A percentile compares a stretch with the other conserved stretches of the same genome.
These are phyloP conservation scores for Ascochyta lentis DNA, from an alignment of 2,329 filamentous ascomycete genomes.

Conservation along the genomic window DNA sequence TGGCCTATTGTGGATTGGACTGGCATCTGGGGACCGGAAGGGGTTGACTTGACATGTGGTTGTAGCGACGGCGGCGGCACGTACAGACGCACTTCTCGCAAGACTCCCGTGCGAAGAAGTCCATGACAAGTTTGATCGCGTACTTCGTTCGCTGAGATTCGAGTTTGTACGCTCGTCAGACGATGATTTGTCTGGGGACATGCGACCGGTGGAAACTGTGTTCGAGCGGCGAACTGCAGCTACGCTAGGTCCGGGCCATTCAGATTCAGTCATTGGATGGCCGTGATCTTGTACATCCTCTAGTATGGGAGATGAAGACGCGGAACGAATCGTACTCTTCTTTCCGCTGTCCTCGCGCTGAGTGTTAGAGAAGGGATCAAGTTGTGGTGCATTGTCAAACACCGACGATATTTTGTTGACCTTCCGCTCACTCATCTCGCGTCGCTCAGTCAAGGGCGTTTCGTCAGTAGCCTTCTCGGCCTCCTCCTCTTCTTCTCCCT, in stretches of 20 bases:
- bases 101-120: slow-evolving; percentile 50
- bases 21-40: slow-evolving; percentile 43
- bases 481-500: slow-evolving; percentile 41
- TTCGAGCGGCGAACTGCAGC: slow-evolving; percentile 21
- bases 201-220: slow-evolving; percentile 40
- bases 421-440: slow-evolving; percentile 37
- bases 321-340: slow-evolving; percentile 34
- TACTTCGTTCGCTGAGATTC: slow-evolving; percentile 61
- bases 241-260: slow-evolving; percentile 26
- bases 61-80: slow-evolving; percentile 49
- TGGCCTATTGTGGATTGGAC: slow-evolving; percentile 33
- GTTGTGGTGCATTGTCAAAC: slow-evolving; percentile 38
- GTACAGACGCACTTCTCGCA: slow-evolving; percentile 54
- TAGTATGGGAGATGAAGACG: slow-evolving; percentile 28
- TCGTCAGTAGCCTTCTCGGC: slow-evolving; percentile 29
- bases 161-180: slow-evolving; percentile 61
- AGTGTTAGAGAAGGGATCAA: slow-evolving; percentile 53
- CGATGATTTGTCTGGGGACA: slow-evolving; percentile 57
- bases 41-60: slow-evolving; percentile 35
- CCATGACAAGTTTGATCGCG: slow-evolving; percentile 53
- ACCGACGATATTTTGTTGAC: slow-evolving; percentile 27
- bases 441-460: slow-evolving; percentile 19
- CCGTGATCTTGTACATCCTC: slow-evolving; percentile 20
- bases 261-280: slow-evolving; percentile 15
- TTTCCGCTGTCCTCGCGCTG: slow-evolving; percentile 35